These are phyloP conservation scores for Chrysanthemum makinoi DNA, from an alignment of 129 eudicot genomes.

Conservation along the genomic window DNA sequence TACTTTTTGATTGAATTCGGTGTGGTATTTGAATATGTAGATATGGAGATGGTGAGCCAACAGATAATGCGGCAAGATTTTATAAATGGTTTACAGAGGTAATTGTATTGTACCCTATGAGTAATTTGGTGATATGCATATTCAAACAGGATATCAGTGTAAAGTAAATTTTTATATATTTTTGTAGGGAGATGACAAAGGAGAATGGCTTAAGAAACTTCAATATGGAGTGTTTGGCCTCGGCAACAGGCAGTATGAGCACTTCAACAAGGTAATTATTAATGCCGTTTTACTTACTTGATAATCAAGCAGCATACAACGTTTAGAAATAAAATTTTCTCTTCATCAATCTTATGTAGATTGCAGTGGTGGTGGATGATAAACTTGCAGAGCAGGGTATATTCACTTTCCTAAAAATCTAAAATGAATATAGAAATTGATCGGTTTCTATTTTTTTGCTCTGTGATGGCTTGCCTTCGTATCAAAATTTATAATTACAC, in stretches of 20 bases:
- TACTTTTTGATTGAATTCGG: constrained; percentile 10
- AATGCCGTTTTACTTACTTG: background rate
- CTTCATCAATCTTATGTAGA: constrained; percentile 30
- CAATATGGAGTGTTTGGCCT: constrained; percentile 86
- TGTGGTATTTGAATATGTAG: constrained; percentile 36
- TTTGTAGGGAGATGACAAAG: constrained; percentile 55
- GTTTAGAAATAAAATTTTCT: constrained; percentile 4
- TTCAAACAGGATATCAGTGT: background rate
- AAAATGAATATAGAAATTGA: background rate
- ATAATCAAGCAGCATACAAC: background rate
- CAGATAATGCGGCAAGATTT: constrained; percentile 91
- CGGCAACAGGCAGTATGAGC: constrained; percentile 88
- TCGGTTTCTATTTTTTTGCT: background rate
- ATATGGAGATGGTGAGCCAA: constrained; percentile 99
- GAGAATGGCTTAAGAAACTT: constrained; percentile 81
- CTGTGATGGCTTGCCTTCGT: background rate
- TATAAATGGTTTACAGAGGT: constrained; percentile 94
- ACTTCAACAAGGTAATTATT: constrained; percentile 78
- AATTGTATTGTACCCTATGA: background rate
- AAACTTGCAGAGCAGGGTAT: constrained; percentile 64
- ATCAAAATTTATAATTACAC: background rate
- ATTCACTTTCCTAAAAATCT: constrained; percentile 2
- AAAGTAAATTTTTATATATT: background rate
- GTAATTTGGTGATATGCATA: constrained; percentile 5
- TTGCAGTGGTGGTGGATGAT: constrained; percentile 66